Evolutionary conservation across 176 grass and related monocot genomes (phyloP), one percentile per base, ranked within the genome.

Genomic region (Eragrostis nindensis): DNA sequence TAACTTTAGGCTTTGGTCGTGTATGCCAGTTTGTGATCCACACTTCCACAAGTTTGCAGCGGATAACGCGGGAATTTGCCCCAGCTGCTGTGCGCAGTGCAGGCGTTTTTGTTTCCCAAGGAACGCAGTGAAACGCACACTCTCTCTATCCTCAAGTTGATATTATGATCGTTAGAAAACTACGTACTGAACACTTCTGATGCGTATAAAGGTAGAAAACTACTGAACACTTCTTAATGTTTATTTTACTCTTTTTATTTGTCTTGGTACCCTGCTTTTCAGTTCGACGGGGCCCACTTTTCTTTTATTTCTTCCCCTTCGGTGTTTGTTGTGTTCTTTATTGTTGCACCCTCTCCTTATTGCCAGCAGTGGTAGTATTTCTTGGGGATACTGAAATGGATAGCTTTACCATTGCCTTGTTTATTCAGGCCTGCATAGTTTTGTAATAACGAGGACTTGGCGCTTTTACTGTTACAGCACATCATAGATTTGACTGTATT

Each of bases 401-500:
- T 56, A 57, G 74, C 59, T 66, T 57, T 48, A 50, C 56, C 46
- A 74, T 80, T 71, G 36, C 47, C 25, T 89, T 89, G 38, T 80
- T 76, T 85, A 76, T 66, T 81, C 82, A 85, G 12, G 42, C 6
- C 2, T 24, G 55, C 11, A 47, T 71, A 78, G 75, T 88, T 88
- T 88, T 84, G 80, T 76, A 52, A 76, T 62, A 57, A 81, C 76
- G 87, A 89, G 81, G 75, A 14, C 45, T 62, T 79, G 59, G 11
- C 38, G 48, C 77, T 91, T 87, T 91, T 78, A 82, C 77, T 69
- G 60, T 71, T 76, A 52, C 81, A 81, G 71, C 59, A 38, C 50
- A 84, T 59, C 76, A 38, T 38, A 16, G 21, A 49, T 84, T 91
- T 91, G 86, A 91, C 89, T 53, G 66, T 30, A 36, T 81, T 71